Conservation (phyloP, 352 stramenopile species). For the Blastocystis hominis region DNA sequence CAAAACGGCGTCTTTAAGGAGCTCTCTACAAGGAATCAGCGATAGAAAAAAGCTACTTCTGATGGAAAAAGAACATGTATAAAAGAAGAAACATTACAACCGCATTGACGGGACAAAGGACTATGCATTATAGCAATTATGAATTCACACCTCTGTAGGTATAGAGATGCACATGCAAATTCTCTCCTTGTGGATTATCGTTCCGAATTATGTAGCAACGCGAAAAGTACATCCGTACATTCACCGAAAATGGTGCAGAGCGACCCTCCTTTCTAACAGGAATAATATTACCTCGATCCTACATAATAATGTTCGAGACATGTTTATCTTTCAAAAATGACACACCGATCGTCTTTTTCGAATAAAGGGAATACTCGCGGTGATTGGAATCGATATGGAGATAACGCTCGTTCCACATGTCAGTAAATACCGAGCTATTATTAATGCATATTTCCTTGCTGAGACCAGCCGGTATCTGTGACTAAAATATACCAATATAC, state of each 20-base stretch:
- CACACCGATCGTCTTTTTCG: constrained; percentile 34
- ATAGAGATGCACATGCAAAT: neutral
- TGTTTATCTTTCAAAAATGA: constrained; percentile 17
- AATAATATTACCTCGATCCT: neutral
- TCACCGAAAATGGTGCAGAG: neutral
- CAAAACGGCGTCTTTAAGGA: constrained; percentile 24
- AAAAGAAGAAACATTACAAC: constrained; percentile 1
- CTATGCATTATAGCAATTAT: neutral
- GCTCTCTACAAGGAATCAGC: neutral
- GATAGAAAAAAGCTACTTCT: neutral
- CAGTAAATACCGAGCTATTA: constrained; percentile 28
- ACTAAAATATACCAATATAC: neutral
- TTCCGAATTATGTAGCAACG: constrained; percentile 42
- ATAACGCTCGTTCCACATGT: constrained; percentile 41
- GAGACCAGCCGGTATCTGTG: neutral
- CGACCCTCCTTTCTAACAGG: neutral
- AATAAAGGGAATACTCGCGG: neutral
- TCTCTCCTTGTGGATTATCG: neutral
- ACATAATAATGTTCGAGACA: neutral
- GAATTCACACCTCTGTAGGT: constrained; percentile 4
- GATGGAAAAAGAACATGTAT: neutral
- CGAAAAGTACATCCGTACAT: constrained; percentile 46
- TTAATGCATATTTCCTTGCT: constrained; percentile 51
- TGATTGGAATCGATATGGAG: neutral
- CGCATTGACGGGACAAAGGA: constrained; percentile 2